These are phyloP conservation scores for Cinnamomum micranthum DNA, from an alignment of 164 flowering plant genomes.

Conservation along the genomic window DNA sequence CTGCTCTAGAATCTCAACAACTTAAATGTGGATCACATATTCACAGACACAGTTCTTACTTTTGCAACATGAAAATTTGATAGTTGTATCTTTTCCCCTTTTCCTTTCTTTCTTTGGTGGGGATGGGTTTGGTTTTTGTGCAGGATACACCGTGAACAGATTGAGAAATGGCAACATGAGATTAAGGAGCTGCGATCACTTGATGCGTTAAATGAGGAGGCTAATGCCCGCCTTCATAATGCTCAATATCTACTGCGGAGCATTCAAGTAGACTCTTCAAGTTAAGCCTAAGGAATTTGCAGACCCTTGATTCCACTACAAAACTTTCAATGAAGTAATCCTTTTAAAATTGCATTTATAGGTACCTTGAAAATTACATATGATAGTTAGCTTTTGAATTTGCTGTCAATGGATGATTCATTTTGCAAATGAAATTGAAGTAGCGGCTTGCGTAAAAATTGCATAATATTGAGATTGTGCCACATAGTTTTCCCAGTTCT, in stretches of 20 bases:
- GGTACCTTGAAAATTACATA: background rate
- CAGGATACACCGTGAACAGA: conserved; percentile 78
- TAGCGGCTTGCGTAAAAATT: too few species aligned
- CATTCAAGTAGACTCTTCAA: conserved; percentile 31
- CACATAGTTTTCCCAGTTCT: too few species aligned
- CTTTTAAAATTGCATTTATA: background rate
- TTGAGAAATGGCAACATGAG: conserved; percentile 86
- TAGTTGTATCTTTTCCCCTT: background rate
- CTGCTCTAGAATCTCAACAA: background rate
- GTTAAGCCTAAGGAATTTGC: background rate
- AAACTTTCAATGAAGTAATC: background rate
- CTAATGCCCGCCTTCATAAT: conserved; percentile 45
- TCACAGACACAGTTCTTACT: background rate
- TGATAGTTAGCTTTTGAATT: background rate
- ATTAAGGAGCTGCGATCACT: conserved; percentile 64
- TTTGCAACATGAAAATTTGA: background rate
- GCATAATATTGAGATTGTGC: too few species aligned
- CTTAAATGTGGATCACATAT: background rate
- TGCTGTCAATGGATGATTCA: too few species aligned
- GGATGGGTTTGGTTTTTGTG: background rate
- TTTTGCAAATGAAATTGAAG: too few species aligned
- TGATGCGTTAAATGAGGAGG: conserved; percentile 66
- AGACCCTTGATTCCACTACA: too few species aligned
- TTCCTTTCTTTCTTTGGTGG: background rate
- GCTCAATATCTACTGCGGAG: conserved; percentile 60